Conservation (phyloP, 352 stramenopile genomes). For the Lagenidium giganteum region DNA sequence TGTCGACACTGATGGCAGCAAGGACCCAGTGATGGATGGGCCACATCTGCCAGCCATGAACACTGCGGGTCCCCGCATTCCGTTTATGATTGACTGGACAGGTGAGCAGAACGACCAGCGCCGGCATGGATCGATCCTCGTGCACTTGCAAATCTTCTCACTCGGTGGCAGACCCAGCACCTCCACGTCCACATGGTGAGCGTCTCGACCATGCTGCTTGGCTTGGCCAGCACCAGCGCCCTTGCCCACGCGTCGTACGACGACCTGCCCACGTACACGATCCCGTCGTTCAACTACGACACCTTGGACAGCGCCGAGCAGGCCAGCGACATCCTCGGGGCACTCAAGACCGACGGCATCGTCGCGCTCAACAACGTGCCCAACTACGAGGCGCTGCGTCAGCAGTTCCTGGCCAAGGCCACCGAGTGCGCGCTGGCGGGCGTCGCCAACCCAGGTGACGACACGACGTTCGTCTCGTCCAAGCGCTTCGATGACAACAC, state of each 20-base stretch:
- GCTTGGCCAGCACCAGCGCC: neutral
- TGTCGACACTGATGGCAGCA: too few species aligned
- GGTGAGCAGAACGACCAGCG: too few species aligned
- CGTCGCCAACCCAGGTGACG: too few species aligned
- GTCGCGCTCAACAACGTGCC: conserved; percentile 43
- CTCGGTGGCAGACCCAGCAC: too few species aligned
- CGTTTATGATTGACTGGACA: too few species aligned
- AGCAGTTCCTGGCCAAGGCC: conserved; percentile 28
- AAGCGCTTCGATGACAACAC: conserved; percentile 53
- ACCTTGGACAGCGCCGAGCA: conserved; percentile 10
- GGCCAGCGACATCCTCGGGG: conserved; percentile 19
- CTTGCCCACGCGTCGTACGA: neutral
- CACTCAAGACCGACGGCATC: conserved; percentile 35
- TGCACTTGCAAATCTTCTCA: too few species aligned
- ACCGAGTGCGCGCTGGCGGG: conserved; percentile 32
- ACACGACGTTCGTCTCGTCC: conserved; percentile 22
- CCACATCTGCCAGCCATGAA: too few species aligned
- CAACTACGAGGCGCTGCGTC: conserved; percentile 27
- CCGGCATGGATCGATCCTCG: too few species aligned
- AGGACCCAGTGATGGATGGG: too few species aligned
- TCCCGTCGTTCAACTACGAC: conserved; percentile 32
- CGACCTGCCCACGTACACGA: conserved; percentile 8
- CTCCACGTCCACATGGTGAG: too few species aligned
- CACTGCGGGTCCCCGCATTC: too few species aligned
- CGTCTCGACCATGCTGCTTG: neutral